Conservation (phyloP, 495 filamentous ascomycete species). For the Cudoniella acicularis region DNA sequence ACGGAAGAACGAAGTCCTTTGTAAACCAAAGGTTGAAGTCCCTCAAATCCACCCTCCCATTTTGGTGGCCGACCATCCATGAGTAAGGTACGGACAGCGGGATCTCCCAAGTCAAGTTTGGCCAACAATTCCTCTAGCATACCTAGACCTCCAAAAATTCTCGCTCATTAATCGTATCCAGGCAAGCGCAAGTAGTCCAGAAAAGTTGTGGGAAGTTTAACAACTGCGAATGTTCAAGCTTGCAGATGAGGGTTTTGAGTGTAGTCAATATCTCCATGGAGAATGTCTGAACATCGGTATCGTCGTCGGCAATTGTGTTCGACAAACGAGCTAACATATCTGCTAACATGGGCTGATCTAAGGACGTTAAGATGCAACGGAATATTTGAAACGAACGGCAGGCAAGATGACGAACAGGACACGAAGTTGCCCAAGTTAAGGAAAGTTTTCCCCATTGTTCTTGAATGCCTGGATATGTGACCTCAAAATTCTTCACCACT, state of each 20-base stretch:
- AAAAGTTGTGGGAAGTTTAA: constrained; percentile 89
- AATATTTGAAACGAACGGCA: constrained; percentile 98
- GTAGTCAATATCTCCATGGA: constrained; percentile 97
- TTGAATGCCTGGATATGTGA: constrained; percentile 81
- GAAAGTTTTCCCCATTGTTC: constrained; percentile 88
- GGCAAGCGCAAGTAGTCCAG: constrained; percentile 94
- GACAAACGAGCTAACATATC: constrained; percentile 94
- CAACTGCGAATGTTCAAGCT: constrained; percentile 74
- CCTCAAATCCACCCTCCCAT: constrained; percentile 90
- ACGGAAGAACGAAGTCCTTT: constrained; percentile 88
- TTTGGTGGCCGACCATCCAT: constrained; percentile 74
- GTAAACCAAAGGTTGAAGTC: constrained; percentile 78
- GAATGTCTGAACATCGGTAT: constrained; percentile 87
- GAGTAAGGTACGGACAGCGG: constrained; percentile 61
- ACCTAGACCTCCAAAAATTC: constrained; percentile 89
- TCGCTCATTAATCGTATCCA: constrained; percentile 91
- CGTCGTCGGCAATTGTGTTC: constrained; percentile 92
- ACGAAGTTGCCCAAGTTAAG: constrained; percentile 92
- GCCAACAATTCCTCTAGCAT: constrained; percentile 88
- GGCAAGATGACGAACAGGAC: constrained; percentile 90
- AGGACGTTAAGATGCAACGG: constrained; percentile 81
- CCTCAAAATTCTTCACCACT: constrained; percentile 78
- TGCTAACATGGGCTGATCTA: constrained; percentile 89
- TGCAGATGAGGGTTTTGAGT: constrained; percentile 80
- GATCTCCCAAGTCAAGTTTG: constrained; percentile 76